Conservation (phyloP, 1,284 basidiomycete species). For the Austroboletus sp. region DNA sequence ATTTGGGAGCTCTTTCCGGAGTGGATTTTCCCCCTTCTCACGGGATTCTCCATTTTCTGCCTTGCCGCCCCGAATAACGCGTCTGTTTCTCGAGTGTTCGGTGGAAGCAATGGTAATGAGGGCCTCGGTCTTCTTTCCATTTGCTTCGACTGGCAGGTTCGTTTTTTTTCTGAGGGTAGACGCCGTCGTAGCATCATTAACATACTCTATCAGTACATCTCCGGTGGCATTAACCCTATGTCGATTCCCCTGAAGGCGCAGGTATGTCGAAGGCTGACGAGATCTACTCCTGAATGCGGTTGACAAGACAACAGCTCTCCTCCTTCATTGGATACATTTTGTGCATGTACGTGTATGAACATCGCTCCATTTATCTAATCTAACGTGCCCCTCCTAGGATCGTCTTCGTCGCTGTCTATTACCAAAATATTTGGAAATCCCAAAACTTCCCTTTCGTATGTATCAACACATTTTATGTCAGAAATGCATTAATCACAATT, state of each 20-base stretch:
- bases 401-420: constrained; percentile 39
- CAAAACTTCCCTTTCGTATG: constrained; percentile 45
- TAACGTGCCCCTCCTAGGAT: constrained; percentile 30
- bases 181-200: background rate
- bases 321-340: constrained; percentile 39
- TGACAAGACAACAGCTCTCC: constrained; percentile 31
- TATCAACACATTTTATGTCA: background rate
- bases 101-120: constrained; percentile 56
- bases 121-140: constrained; percentile 46
- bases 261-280: constrained; percentile 16
- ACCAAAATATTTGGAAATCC: constrained; percentile 45
- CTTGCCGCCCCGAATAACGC: constrained; percentile 46
- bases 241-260: constrained; percentile 41
- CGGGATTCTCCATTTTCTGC: constrained; percentile 52
- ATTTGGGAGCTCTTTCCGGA: constrained; percentile 49
- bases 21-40: constrained; percentile 47
- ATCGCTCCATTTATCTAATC: background rate
- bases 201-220: constrained; percentile 38
- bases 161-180: background rate
- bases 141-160: constrained; percentile 52
- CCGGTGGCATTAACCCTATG: constrained; percentile 37
- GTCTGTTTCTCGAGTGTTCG: constrained; percentile 52
- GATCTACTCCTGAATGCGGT: accelerated
- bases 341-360: constrained; percentile 36
- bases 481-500: background rate